Evolutionary conservation across 257 asterid species (phyloP).

Genomic region (Thymus mandschuricus): DNA sequence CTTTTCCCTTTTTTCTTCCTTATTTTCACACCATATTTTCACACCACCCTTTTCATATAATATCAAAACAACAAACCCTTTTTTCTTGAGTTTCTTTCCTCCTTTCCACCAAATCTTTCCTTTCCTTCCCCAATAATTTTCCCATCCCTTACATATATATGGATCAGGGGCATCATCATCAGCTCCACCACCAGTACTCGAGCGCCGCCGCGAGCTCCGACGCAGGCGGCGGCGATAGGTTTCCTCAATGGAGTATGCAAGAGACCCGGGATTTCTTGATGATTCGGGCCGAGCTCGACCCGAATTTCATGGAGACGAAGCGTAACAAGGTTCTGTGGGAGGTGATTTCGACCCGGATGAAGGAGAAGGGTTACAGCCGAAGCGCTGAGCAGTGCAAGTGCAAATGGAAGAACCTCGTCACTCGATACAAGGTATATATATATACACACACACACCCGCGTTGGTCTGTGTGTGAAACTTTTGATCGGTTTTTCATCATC

Average conservation of each 20-base stretch:
- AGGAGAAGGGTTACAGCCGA: conserved; percentile 81
- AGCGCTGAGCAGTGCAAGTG: conserved; percentile 99
- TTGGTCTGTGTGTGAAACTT: not conserved
- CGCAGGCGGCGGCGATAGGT: conserved; percentile 66
- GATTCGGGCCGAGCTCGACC: conserved; percentile 92
- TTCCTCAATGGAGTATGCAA: conserved; percentile 97
- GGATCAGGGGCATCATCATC: conserved; percentile 68
- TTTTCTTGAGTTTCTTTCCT: conserved; percentile 31
- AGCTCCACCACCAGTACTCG: conserved; percentile 50
- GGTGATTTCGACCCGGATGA: conserved; percentile 84
- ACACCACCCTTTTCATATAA: conserved; percentile 57
- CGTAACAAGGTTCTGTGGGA: conserved; percentile 93
- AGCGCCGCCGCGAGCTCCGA: conserved; percentile 44
- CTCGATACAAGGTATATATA: conserved; percentile 77
- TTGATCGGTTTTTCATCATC: not conserved
- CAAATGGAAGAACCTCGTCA: conserved; percentile 99
- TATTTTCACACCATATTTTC: conserved; percentile 70
- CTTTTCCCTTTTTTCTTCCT: conserved; percentile 37
- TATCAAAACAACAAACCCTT: conserved; percentile 43
- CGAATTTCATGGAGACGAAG: conserved; percentile 88
- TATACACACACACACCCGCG: not conserved
- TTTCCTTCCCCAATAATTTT: conserved; percentile 15
- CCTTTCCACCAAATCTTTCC: conserved; percentile 37
- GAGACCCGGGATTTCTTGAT: conserved; percentile 83
- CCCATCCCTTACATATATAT: conserved; percentile 30